phyloP scores from a whole-genome alignment of 2,329 filamentous ascomycete genomes.

The Fusarium paranaense region DNA sequence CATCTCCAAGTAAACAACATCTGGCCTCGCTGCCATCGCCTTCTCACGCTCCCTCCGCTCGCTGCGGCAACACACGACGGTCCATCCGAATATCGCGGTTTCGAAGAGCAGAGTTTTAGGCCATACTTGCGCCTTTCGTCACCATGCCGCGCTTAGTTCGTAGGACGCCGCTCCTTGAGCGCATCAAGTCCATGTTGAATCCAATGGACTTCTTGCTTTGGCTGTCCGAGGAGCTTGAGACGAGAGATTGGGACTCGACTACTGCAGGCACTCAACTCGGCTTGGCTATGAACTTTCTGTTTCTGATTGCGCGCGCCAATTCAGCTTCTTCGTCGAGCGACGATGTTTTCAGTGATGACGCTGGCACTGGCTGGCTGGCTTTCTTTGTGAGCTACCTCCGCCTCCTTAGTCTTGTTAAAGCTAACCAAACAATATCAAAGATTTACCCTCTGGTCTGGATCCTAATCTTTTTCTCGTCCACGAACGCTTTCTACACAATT shows the following conservation, averaged over 20 bases:
- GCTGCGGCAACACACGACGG: background rate
- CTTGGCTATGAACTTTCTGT: constrained; percentile 79
- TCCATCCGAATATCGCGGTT: constrained; percentile 1
- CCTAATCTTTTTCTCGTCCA: constrained; percentile 73
- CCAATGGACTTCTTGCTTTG: constrained; percentile 91
- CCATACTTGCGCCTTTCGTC: constrained; percentile 4
- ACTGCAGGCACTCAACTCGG: constrained; percentile 81
- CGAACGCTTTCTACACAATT: constrained; percentile 87
- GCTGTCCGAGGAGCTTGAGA: constrained; percentile 92
- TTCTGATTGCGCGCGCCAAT: constrained; percentile 87
- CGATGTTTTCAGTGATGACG: constrained; percentile 85
- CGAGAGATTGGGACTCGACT: constrained; percentile 89
- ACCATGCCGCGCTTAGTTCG: constrained; percentile 84
- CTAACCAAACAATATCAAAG: constrained; percentile 55
- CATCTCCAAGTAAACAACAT: constrained; percentile 45
- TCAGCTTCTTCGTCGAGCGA: constrained; percentile 70
- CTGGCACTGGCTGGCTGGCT: constrained; percentile 73
- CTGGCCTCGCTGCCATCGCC: constrained; percentile 8
- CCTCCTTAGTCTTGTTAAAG: background rate
- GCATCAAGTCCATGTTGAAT: constrained; percentile 83
- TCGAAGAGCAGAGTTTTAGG: background rate
- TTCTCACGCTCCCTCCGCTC: constrained; percentile 6
- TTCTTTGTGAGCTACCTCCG: constrained; percentile 58
- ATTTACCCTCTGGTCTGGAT: constrained; percentile 77
- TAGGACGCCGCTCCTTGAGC: constrained; percentile 81